phyloP scores from a whole-genome alignment of 2,329 filamentous ascomycete genomes.

The Paracamarosporium sp. region DNA sequence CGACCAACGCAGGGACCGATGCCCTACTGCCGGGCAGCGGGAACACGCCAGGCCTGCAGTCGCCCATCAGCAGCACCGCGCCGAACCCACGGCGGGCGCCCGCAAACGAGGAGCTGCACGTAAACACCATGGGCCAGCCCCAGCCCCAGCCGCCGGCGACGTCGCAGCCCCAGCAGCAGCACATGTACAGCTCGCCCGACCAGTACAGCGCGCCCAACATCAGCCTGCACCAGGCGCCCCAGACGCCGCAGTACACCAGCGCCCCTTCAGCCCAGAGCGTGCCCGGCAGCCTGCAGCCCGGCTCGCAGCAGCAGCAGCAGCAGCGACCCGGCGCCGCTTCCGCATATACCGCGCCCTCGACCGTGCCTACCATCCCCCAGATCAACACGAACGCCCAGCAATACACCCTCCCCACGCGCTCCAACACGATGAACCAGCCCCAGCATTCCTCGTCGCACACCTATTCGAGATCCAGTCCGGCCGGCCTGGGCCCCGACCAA shows the following conservation, averaged over 20 bases:
- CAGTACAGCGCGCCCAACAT: conserved; percentile 62
- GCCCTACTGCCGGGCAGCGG: conserved; percentile 48
- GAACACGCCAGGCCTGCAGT: conserved; percentile 28
- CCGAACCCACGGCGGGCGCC: conserved; percentile 58
- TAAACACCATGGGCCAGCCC: conserved; percentile 48
- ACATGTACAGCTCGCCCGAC: conserved; percentile 58
- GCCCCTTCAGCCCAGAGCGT: conserved; percentile 50
- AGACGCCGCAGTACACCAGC: conserved; percentile 53
- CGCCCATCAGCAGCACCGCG: conserved; percentile 19
- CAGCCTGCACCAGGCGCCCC: conserved; percentile 65
- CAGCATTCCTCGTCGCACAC: conserved; percentile 50
- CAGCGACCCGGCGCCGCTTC: conserved; percentile 61
- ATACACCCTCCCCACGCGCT: conserved; percentile 70
- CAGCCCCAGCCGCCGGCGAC: conserved; percentile 30
- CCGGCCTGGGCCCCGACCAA: conserved; percentile 64
- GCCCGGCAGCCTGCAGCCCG: conserved; percentile 66
- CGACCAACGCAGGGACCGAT: conserved; percentile 53
- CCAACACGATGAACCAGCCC: conserved; percentile 68
- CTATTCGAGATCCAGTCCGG: conserved; percentile 86
- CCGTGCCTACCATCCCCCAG: conserved; percentile 62
- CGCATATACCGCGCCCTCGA: conserved; percentile 63
- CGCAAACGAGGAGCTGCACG: conserved; percentile 63
- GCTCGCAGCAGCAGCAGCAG: conserved; percentile 61
- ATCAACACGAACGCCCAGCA: conserved; percentile 62
- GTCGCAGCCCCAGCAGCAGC: conserved; percentile 49